A percentile compares a stretch with the other conserved stretches of the same genome.
Evolutionary conservation across 352 stramenopile genomes (phyloP).

Genomic region (Globisporangium iwayamae): DNA sequence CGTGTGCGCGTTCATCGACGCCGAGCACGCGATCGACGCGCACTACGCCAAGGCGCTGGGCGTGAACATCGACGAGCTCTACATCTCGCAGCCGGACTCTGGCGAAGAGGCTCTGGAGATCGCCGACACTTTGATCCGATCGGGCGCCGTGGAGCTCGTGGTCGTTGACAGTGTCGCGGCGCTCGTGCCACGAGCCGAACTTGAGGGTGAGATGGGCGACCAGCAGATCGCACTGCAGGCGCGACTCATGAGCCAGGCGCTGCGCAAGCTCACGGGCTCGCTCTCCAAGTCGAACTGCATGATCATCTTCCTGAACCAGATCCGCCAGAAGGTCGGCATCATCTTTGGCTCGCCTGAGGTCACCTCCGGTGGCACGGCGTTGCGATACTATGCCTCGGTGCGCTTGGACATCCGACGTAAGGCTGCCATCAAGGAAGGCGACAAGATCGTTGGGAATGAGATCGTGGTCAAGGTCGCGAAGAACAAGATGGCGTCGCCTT

Average conservation of each 20-base stretch:
- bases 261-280: conserved; percentile 96
- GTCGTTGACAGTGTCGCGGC: conserved; percentile 98
- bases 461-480: conserved; percentile 98
- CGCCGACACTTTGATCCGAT: conserved; percentile 96
- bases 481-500: conserved; percentile 98
- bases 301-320: conserved; percentile 99
- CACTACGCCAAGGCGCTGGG: conserved; percentile 91
- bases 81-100: conserved; percentile 96
- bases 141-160: conserved; percentile 95
- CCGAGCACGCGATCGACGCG: conserved; percentile 97
- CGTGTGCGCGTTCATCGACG: conserved; percentile 97
- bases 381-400: conserved; percentile 89
- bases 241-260: conserved; percentile 95
- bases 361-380: conserved; percentile 88
- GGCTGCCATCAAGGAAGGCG: conserved; percentile 87
- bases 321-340: conserved; percentile 96
- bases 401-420: conserved; percentile 96
- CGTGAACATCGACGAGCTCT: conserved; percentile 95
- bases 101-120: conserved; percentile 99
- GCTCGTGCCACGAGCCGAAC: conserved; percentile 94
- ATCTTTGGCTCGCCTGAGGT: conserved; percentile 98
- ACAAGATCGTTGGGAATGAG: conserved; percentile 93
- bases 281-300: conserved; percentile 94
- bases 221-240: conserved; percentile 97
- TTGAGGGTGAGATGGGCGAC: conserved; percentile 94